Base-by-base conservation (phyloP, 495 filamentous ascomycete genomes). In the Penicillium pancosmium region DNA sequence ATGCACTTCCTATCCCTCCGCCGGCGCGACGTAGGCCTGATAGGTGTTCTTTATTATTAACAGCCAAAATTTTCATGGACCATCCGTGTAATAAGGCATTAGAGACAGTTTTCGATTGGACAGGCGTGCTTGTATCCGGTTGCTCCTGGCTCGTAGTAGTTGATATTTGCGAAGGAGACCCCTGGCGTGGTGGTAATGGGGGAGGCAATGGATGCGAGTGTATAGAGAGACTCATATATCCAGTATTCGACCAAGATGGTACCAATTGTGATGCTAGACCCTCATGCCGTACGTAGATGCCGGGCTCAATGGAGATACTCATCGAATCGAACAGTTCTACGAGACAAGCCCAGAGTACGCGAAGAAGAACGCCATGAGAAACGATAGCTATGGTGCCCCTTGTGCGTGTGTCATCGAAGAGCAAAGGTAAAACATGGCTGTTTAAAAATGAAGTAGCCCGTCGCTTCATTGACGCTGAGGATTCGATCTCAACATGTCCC, bases 301-400 rank as follows among this genome's bases (percentile, higher is more conserved):
- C 62, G 0, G 65, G 48, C 2, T 44, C 27, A 1, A 69, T 55
- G 55, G 47, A 57, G 11, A 79, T 73, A 46, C 67, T 77, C 40
- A 64, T 69, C 18, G 76, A 72, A 12, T 78, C 69, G 63, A 88
- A 82, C 27, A 77, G 76, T 4, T 69, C 70, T 18, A 91, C 65
- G 38, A 95, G 71, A 33, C 80, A 78, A 52, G 78, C 78, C 82
- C 91, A 86, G 0, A 96, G 68, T 19, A 84, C 74, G 19, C 81
- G 82, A 1, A 96, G 82, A 21, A 95, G 86, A 31, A 93, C 85
- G 40, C 92, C 92, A 68, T 96, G 92, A 12, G 91, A 86, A 15
- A 93, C 89, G 23, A 93, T 73, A 19, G 84, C 87, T 11, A 93
- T 69, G 2, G 75, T 66, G n/a, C 68, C 25, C 7, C 64, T 58